phyloP scores from a whole-genome alignment of 495 filamentous ascomycete genomes.

The Xylaria palmicola region DNA sequence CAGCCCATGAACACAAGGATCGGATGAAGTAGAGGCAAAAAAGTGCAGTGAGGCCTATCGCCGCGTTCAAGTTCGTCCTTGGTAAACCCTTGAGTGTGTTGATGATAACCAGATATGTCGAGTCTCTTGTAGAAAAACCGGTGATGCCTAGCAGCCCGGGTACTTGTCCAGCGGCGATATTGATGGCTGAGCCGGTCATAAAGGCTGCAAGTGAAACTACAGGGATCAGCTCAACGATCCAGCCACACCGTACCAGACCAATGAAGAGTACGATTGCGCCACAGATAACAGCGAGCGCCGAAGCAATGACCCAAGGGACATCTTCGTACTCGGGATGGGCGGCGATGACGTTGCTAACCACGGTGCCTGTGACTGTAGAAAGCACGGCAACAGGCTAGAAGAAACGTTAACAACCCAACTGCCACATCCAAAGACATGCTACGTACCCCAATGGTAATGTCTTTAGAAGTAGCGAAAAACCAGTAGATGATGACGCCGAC shows the following conservation, averaged over 20 bases:
- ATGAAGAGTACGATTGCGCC: constrained; percentile 81
- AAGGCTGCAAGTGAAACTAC: constrained; percentile 90
- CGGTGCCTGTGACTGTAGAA: constrained; percentile 82
- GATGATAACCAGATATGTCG: constrained; percentile 85
- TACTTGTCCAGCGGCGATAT: constrained; percentile 86
- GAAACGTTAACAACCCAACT: constrained; percentile 78
- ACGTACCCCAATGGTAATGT: constrained; percentile 97
- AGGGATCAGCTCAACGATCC: constrained; percentile 95
- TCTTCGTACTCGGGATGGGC: constrained; percentile 53
- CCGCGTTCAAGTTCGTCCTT: constrained; percentile 69
- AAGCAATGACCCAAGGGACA: constrained; percentile 62
- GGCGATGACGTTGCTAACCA: constrained; percentile 61
- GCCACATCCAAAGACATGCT: not conserved
- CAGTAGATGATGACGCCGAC: constrained; percentile 96
- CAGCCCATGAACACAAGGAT: constrained; percentile 60
- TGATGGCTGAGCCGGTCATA: constrained; percentile 97
- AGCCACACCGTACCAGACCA: constrained; percentile 77
- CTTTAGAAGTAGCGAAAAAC: constrained; percentile 99
- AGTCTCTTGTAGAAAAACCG: constrained; percentile 69
- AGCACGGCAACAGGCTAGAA: constrained; percentile 90
- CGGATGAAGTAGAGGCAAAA: constrained; percentile 82
- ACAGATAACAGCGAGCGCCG: constrained; percentile 73
- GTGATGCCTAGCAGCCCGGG: constrained; percentile 81
- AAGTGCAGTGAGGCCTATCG: constrained; percentile 84
- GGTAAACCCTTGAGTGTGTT: constrained; percentile 78